phyloP scores from a whole-genome alignment of 192 early-diverging fungal species.

The Gaertneriomyces sp. region DNA sequence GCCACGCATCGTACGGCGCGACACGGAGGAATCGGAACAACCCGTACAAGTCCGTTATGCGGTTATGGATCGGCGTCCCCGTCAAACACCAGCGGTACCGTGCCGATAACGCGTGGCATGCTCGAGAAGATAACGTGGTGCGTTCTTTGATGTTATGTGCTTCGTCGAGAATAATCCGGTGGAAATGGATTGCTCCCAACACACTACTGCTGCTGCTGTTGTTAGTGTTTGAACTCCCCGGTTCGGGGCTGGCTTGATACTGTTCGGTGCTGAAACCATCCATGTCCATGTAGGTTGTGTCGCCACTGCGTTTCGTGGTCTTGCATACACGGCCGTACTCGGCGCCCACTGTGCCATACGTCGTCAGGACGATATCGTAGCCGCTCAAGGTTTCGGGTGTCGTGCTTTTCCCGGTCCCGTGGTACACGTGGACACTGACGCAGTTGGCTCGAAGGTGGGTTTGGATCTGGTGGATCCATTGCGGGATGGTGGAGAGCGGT shows the following conservation, averaged over 20 bases:
- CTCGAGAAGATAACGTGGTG: slow-evolving; percentile 69
- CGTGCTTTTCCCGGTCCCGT: slow-evolving; percentile 49
- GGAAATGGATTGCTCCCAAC: slow-evolving; percentile 52
- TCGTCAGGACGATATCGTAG: slow-evolving; percentile 69
- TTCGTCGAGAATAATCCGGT: slow-evolving; percentile 88
- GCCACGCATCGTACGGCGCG: slow-evolving; percentile 51
- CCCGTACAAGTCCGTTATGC: slow-evolving; percentile 67
- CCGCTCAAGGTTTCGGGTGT: slow-evolving; percentile 47
- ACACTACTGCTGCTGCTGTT: too few relatives aligned
- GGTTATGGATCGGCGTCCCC: slow-evolving; percentile 38
- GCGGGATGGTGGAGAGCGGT: slow-evolving; percentile 64
- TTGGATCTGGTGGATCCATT: slow-evolving; percentile 71
- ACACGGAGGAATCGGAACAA: slow-evolving; percentile 78
- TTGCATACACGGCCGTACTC: slow-evolving; percentile 45
- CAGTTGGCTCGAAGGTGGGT: slow-evolving; percentile 39
- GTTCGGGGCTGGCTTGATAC: slow-evolving; percentile 21
- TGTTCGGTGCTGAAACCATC: too few relatives aligned
- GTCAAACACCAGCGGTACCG: slow-evolving; percentile 84
- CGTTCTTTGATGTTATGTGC: slow-evolving; percentile 89
- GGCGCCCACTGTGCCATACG: slow-evolving; percentile 61
- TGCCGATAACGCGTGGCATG: slow-evolving; percentile 64
- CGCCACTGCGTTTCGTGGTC: not conserved
- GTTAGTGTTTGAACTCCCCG: slow-evolving; percentile 12
- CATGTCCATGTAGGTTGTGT: too few relatives aligned
- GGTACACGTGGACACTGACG: slow-evolving; percentile 57